These are phyloP conservation scores for Lasiodiplodia sp. DNA, from an alignment of 2,329 filamentous ascomycete genomes.

Conservation along the genomic window DNA sequence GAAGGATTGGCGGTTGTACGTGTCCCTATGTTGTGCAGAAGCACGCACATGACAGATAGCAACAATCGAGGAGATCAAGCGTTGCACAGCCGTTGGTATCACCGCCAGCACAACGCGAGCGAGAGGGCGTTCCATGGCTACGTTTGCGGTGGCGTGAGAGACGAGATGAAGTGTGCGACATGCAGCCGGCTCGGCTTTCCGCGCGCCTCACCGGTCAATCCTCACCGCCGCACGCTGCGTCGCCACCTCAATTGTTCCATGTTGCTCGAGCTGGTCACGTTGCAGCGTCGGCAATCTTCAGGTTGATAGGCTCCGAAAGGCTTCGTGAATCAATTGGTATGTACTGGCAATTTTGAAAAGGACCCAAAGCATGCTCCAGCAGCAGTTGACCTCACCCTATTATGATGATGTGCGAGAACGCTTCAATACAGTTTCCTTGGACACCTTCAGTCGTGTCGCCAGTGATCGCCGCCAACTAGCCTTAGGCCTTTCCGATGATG, in stretches of 20 bases:
- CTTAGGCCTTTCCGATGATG: constrained; percentile 12
- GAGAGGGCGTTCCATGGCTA: not conserved
- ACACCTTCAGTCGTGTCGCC: constrained; percentile 16
- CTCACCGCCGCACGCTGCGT: not conserved
- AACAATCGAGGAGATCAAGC: not conserved
- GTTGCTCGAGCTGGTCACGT: not conserved
- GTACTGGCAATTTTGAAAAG: constrained; percentile 1
- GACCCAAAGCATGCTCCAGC: constrained; percentile 1
- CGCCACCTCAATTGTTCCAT: not conserved
- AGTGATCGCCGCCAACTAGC: constrained; percentile 12
- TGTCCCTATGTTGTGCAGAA: not conserved
- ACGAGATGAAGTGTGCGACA: constrained; percentile 17
- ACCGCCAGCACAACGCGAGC: not conserved
- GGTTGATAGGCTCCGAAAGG: not conserved
- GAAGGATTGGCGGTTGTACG: not conserved
- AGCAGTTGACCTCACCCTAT: not conserved
- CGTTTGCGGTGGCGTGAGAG: constrained; percentile 18
- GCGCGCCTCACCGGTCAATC: constrained; percentile 1
- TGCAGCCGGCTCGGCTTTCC: constrained; percentile 7
- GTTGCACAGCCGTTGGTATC: constrained; percentile 3
- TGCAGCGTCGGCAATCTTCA: not conserved
- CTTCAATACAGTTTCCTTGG: constrained; percentile 14
- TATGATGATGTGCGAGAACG: constrained; percentile 5
- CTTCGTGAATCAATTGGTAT: constrained; percentile 6
- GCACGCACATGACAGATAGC: not conserved